A percentile compares a stretch with the other conserved stretches of the same genome.
Evolutionary conservation across 75 land plant genomes (phyloP).

Genomic region (Pseudotsuga menziesii): DNA sequence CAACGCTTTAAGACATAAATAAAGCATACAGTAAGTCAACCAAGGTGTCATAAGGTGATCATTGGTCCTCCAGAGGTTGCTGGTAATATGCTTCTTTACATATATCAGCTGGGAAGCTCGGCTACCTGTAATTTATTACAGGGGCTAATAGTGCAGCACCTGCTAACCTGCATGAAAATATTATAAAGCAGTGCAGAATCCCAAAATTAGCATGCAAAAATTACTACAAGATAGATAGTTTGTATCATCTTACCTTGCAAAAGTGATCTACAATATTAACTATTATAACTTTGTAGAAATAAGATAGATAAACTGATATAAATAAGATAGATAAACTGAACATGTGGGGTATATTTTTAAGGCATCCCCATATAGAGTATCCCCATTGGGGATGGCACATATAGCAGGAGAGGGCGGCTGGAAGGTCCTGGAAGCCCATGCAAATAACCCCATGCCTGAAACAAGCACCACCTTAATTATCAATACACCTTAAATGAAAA

Average conservation of each 20-base stretch:
- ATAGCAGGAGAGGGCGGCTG: constrained; percentile 56
- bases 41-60: constrained; percentile 47
- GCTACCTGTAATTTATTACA: constrained; percentile 85
- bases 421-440: constrained; percentile 41
- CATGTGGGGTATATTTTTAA: constrained; percentile 65
- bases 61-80: constrained; percentile 39
- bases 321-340: neutral
- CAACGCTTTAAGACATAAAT: no score
- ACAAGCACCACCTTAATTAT: constrained; percentile 7
- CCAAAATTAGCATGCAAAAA: no score
- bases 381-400: constrained; percentile 59
- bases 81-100: constrained; percentile 38
- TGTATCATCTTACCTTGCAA: no score
- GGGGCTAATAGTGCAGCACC: constrained; percentile 73
- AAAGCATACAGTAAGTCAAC: constrained; percentile 65
- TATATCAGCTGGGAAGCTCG: constrained; percentile 50
- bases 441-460: constrained; percentile 21
- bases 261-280: no score
- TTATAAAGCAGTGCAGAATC: no score
- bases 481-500: neutral
- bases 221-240: no score
- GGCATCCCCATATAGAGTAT: constrained; percentile 36
- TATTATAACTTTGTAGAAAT: no score
- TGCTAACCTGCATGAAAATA: constrained; percentile 42
- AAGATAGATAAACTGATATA: no score